These are phyloP conservation scores for Phaeoacremonium minimum DNA, from an alignment of 2,329 filamentous ascomycete species.

Conservation along the genomic window DNA sequence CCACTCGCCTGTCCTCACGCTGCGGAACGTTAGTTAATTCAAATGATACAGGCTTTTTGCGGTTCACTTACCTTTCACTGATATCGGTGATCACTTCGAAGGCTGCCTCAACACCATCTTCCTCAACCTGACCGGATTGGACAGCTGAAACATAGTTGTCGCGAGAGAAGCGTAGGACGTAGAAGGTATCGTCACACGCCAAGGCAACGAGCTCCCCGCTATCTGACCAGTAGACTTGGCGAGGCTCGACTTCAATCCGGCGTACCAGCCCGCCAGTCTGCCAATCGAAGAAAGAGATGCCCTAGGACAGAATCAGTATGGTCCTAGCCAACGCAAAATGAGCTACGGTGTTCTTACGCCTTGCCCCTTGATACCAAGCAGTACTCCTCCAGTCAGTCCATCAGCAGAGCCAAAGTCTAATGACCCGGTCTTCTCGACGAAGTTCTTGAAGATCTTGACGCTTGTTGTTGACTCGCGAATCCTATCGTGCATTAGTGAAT, in stretches of 20 bases:
- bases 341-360: too few species aligned
- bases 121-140: conserved; percentile 77
- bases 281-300: conserved; percentile 97
- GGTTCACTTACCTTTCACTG: conserved; percentile 65
- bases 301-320: too few species aligned
- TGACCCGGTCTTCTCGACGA: conserved; percentile 83
- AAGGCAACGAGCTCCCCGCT: conserved; percentile 89
- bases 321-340: too few species aligned
- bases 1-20: conserved; percentile 93
- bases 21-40: conserved; percentile 27
- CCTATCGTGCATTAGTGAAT: conserved; percentile 95
- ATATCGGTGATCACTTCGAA: conserved; percentile 97
- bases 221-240: conserved; percentile 92
- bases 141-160: conserved; percentile 83
- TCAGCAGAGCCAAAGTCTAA: conserved; percentile 93
- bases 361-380: conserved; percentile 91
- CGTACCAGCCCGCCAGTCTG: conserved; percentile 82
- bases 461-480: conserved; percentile 92
- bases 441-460: conserved; percentile 97
- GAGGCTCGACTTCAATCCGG: conserved; percentile 78
- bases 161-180: conserved; percentile 86
- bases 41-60: neutral
- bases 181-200: conserved; percentile 92
- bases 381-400: conserved; percentile 79
- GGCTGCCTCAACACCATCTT: conserved; percentile 89